Base-by-base conservation (phyloP, 441 rosid genomes). In the Isatis lusitanica region DNA sequence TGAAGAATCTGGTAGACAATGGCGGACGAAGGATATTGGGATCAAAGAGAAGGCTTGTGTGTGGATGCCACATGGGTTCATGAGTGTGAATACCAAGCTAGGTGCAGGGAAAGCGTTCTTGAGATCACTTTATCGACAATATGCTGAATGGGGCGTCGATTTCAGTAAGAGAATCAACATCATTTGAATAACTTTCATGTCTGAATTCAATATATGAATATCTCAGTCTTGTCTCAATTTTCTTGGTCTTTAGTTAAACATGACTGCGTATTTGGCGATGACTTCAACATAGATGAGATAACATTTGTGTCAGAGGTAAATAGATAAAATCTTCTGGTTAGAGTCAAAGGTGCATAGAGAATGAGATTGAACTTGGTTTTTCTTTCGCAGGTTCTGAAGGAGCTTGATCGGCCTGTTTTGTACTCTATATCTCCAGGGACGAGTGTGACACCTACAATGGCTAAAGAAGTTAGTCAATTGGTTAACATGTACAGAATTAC, bases 401-500 rank as follows among this genome's bases (percentile, higher is more conserved):
- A 76, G 77, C 88, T 88, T 28, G 78, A 82, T 74, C 90, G 82
- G 18, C 86, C 96, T 42, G 83, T 94, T 64, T 61, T 94, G 42
- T 94, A 94, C 74, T 94, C 98, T 2, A 17, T 94, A 74, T 94
- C 97, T 58, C 98, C 98, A 56, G 98, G 98, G 72, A 87, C 93
- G 56, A 83, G 91, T 69, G 97, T 79, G 74, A 88, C 89, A 26
- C 97, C 98, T 71, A 66, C 83, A 33, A 81, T 90, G 97, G 97
- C 98, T 63, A 85, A 87, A 82, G 86, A 83, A 56, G 82, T 90
- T 39, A 80, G 86, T 69, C 83, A 81, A 33, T 78, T 92, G 35
- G 92, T 83, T 71, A 92, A 89, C 85, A 92, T 92, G 97, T 94
- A 92, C 78, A 83, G 97, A 79, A 68, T 94, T 65, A 89, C 97